Evolutionary conservation across 1,284 basidiomycete genomes (phyloP).

Genomic region (Tilletia walkeri): DNA sequence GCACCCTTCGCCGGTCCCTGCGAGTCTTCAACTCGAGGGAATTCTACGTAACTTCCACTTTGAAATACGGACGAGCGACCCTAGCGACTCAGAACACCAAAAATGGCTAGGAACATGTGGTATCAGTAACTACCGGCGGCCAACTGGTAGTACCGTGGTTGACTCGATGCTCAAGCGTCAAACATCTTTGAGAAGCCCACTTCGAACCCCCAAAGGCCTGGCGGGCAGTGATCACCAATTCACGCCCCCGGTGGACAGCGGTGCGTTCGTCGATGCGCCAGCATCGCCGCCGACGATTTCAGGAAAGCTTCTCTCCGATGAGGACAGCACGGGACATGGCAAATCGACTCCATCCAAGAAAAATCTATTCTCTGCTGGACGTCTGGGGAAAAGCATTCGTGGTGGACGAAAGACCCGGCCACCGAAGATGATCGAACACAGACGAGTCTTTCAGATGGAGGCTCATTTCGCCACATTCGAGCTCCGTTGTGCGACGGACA

Average conservation of each 20-base stretch:
- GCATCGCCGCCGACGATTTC: too few relatives aligned
- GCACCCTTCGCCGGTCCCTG: slow-evolving; percentile 25
- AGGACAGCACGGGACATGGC: too few relatives aligned
- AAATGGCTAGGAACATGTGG: slow-evolving; percentile 52
- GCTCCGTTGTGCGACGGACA: slow-evolving; percentile 24
- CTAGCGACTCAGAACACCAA: slow-evolving; percentile 38
- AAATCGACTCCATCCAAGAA: too few relatives aligned
- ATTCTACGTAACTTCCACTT: slow-evolving; percentile 27
- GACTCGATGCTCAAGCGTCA: not conserved
- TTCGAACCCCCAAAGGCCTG: not conserved
- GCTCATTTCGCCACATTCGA: slow-evolving; percentile 31
- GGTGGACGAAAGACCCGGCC: not conserved
- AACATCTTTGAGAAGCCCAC: not conserved
- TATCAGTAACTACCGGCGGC: slow-evolving; percentile 20
- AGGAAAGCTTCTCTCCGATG: too few relatives aligned
- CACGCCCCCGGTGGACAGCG: slow-evolving; percentile 11
- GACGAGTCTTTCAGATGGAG: slow-evolving; percentile 40
- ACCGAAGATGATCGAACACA: slow-evolving; percentile 31
- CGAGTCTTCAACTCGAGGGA: slow-evolving; percentile 9
- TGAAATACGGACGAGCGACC: slow-evolving; percentile 38
- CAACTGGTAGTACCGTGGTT: not conserved
- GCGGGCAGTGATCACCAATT: not conserved
- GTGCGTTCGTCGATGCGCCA: not conserved
- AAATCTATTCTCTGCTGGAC: too few relatives aligned
- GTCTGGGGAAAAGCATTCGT: not conserved